Conservation (phyloP, 2,329 filamentous ascomycete species). For the Amauroascus verrucosus region DNA sequence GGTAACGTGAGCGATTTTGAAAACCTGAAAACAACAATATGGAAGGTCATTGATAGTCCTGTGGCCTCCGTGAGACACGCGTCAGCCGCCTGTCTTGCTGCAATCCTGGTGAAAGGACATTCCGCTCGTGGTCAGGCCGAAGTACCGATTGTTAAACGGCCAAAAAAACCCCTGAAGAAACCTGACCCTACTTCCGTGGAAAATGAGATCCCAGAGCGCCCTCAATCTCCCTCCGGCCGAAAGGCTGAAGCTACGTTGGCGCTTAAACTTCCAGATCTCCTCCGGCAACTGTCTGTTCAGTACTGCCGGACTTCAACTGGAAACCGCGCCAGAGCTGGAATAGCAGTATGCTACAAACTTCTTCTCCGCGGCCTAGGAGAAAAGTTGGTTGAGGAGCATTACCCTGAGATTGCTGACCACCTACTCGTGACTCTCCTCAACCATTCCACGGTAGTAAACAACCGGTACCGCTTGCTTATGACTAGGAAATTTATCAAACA, state of each 20-base stretch:
- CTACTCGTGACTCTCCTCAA: conserved; percentile 71
- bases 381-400: conserved; percentile 71
- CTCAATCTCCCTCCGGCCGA: conserved; percentile 40
- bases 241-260: conserved; percentile 60
- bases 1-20: conserved; percentile 86
- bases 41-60: conserved; percentile 75
- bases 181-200: conserved; percentile 65
- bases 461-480: conserved; percentile 77
- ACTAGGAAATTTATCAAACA: conserved; percentile 76
- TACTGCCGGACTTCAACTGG: conserved; percentile 70
- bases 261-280: conserved; percentile 65
- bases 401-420: conserved; percentile 69
- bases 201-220: conserved; percentile 57
- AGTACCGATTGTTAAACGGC: conserved; percentile 54
- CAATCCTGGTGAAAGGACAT: conserved; percentile 72
- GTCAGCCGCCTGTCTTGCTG: conserved; percentile 73
- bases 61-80: conserved; percentile 69
- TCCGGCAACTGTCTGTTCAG: conserved; percentile 67
- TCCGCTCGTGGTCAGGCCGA: conserved; percentile 49
- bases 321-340: conserved; percentile 68
- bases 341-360: conserved; percentile 78
- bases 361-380: conserved; percentile 70
- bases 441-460: conserved; percentile 63
- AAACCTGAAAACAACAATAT: conserved; percentile 67
- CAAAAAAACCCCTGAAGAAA: conserved; percentile 61